phyloP scores from a whole-genome alignment of 345 rosid species.

The Melaleuca quinquenervia region DNA sequence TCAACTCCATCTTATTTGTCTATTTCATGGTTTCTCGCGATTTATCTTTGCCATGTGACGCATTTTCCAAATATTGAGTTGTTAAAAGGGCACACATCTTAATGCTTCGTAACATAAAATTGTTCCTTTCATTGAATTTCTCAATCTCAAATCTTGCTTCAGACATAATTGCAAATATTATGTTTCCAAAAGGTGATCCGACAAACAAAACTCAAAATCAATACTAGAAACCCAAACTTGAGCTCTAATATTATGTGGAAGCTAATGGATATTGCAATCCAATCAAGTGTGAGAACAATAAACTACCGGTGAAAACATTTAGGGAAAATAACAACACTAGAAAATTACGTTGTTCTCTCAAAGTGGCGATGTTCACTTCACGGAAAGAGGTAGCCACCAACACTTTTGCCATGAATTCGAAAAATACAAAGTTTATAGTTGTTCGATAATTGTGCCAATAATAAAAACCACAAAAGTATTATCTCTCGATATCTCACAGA shows the following conservation, averaged over 20 bases:
- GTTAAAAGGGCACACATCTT: not conserved
- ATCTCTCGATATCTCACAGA: not conserved
- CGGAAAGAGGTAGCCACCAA: not conserved
- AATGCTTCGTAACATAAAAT: not conserved
- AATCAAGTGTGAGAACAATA: not conserved
- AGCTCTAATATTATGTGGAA: not conserved
- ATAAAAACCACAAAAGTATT: not conserved
- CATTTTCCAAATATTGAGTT: not conserved
- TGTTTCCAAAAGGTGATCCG: not conserved
- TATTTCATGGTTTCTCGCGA: not conserved
- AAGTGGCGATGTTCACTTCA: not conserved
- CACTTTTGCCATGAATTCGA: fast-evolving
- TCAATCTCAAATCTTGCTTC: not conserved
- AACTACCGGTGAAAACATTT: not conserved
- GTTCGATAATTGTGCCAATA: not conserved
- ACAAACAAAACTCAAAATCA: not conserved
- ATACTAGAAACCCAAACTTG: not conserved
- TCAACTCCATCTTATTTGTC: not conserved
- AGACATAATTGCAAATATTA: not conserved
- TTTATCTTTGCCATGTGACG: not conserved
- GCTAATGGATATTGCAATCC: not conserved
- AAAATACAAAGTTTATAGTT: not conserved
- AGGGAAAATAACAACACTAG: not conserved
- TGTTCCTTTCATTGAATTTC: not conserved
- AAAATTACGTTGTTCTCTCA: too few species aligned